Evolutionary conservation across 225 moss, liverwort and hornwort species (phyloP).

Genomic region (Climacium dendroides): DNA sequence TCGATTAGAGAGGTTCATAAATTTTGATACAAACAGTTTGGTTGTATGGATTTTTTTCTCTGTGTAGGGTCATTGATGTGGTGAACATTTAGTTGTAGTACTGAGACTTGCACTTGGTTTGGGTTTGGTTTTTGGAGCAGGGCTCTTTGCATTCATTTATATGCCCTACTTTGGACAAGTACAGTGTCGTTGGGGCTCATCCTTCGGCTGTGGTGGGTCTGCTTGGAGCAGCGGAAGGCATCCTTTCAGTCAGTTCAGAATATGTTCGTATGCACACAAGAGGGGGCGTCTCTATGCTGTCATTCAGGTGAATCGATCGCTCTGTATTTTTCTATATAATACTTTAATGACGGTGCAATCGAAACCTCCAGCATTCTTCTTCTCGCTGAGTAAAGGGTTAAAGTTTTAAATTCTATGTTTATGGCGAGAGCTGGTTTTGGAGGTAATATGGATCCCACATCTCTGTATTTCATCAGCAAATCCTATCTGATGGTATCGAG

Average conservation of each 20-base stretch:
- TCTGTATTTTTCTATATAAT: background rate
- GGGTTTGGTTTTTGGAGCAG: conserved; percentile 28
- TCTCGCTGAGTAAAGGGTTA: background rate
- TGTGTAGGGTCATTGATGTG: background rate
- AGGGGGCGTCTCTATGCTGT: conserved; percentile 44
- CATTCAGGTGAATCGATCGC: conserved; percentile 33
- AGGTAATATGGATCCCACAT: background rate
- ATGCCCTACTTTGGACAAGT: conserved; percentile 58
- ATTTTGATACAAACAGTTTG: background rate
- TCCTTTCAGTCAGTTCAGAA: conserved; percentile 50
- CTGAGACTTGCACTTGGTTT: background rate
- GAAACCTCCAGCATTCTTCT: background rate
- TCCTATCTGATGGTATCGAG: background rate
- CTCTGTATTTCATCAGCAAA: background rate
- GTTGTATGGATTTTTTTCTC: background rate
- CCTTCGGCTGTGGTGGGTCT: conserved; percentile 40
- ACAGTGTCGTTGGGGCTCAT: conserved; percentile 54
- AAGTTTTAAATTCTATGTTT: background rate
- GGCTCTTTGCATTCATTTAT: conserved; percentile 56
- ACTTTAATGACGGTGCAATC: background rate
- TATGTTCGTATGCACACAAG: conserved; percentile 57
- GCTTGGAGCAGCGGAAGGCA: conserved; percentile 56
- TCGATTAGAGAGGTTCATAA: background rate
- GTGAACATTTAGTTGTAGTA: background rate
- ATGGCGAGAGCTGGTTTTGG: background rate